A percentile compares a stretch with the other conserved stretches of the same genome.
These are phyloP conservation scores for Protomyces inouyei DNA, from an alignment of 1,139 yeast genomes.

Conservation along the genomic window DNA sequence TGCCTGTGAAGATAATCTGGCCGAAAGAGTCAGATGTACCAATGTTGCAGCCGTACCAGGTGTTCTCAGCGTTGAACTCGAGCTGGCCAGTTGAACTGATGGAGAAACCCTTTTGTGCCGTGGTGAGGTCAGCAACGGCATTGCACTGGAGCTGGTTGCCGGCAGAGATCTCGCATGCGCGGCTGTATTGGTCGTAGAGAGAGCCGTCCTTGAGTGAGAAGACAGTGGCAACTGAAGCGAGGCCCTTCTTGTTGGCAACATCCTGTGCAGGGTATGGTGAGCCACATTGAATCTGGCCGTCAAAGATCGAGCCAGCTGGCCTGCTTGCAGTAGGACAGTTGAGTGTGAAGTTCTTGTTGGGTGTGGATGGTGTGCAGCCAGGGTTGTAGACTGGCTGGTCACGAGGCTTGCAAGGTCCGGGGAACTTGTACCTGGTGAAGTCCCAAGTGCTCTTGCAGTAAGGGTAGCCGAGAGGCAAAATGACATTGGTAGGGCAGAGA, in stretches of 20 bases:
- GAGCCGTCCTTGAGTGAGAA: not conserved
- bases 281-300: not conserved
- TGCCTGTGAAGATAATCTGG: not conserved
- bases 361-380: not conserved
- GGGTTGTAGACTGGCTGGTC: not conserved
- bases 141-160: slow-evolving; percentile 1
- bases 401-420: not conserved
- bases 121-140: not conserved
- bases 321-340: not conserved
- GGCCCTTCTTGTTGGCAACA: not conserved
- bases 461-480: not conserved
- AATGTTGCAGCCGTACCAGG: not conserved
- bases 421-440: slow-evolving; percentile 1
- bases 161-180: not conserved
- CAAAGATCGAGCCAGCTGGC: not conserved
- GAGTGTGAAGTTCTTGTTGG: not conserved
- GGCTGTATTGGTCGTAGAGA: not conserved
- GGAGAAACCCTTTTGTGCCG: not conserved
- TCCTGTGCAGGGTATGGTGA: not conserved
- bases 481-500: not conserved
- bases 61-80: not conserved
- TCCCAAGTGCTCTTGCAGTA: not conserved
- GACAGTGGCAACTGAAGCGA: not conserved
- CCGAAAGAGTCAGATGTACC: not conserved
- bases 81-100: not conserved